phyloP scores from a whole-genome alignment of 805 yeast genomes.

The Kuraishia ogatae region DNA sequence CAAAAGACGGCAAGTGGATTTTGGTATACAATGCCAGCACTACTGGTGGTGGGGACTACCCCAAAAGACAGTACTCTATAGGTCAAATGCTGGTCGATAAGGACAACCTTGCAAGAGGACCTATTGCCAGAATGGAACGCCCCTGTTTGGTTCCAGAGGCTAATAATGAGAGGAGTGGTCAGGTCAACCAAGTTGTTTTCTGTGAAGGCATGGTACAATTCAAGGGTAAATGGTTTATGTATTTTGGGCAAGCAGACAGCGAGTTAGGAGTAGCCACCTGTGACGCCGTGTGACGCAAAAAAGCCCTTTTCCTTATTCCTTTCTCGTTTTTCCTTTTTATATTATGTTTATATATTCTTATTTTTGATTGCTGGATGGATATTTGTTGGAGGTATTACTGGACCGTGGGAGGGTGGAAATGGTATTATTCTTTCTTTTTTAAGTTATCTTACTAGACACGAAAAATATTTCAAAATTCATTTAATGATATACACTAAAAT shows the following conservation, averaged over 20 bases:
- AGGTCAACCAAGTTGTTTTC: conserved; percentile 1
- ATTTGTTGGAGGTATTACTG: too few species aligned
- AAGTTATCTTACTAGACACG: too few species aligned
- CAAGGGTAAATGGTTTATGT: conserved; percentile 3
- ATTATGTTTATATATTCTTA: background rate
- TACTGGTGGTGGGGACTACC: background rate
- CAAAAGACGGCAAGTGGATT: conserved; percentile 2
- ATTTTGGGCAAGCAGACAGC: conserved; percentile 1
- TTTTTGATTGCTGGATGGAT: too few species aligned
- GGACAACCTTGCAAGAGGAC: background rate
- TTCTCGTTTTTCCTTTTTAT: too few species aligned
- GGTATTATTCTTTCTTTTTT: too few species aligned
- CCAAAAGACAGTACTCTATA: background rate
- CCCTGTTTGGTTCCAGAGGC: conserved; percentile 1
- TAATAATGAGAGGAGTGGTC: background rate
- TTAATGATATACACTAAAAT: background rate
- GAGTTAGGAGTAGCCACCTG: conserved; percentile 1
- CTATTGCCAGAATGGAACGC: background rate
- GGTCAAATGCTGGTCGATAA: background rate
- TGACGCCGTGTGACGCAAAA: background rate
- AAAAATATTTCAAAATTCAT: background rate
- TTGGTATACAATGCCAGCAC: conserved; percentile 1
- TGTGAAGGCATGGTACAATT: conserved; percentile 3
- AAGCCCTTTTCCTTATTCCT: background rate
- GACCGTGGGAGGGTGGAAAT: too few species aligned